Evolutionary conservation across 768 basidiomycete species (phyloP), one percentile per base, ranked within the genome.

Genomic region (Tulasnella calospora): DNA sequence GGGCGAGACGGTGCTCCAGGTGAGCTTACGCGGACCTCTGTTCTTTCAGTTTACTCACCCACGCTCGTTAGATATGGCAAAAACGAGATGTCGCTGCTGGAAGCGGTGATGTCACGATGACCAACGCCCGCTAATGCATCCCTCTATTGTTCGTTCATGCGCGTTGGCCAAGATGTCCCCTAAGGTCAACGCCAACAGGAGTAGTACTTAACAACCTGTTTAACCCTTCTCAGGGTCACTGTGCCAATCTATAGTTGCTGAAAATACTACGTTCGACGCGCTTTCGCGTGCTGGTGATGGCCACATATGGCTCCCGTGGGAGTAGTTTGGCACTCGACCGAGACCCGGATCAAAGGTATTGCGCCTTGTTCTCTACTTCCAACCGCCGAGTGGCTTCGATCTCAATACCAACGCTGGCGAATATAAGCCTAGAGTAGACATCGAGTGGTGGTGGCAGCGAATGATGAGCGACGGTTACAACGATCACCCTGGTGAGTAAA

Each of bases 1-100:
- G 46, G 97, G 96, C 36, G 98, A 99, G 84, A 94, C 93, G n/a
- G 92, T 97, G 41, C 86, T 99, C 73, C 98, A 99, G 89, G 96
- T 96, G 75, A 57, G 55, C 17, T 57, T 21, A n/a, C 27, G 19
- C 44, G 44, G 1, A n/a, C 78, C 84, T 33, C 27, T 10, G 15
- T 57, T 23, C 78, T 72, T 33, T 72, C 71, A 57, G 5, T 21
- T 57, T 57, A 21, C 55, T 57, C 55, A 57, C 12, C 23, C 7
- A 3, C 10, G 1, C 12, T 23, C 23, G 55, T n/a, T 23, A 57
- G 55, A 57, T 57, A 57, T 57, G 55, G 55, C 21, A 57, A 57
- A 15, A n/a, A 30, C 17, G 55, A 30, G 55, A n/a, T 23, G 23
- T 10, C 4, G 3, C 55, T 9, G 17, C n/a, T 21, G 55, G 21